Conservation (phyloP, 192 early-diverging fungal species). For the Paraglomus occultum region DNA sequence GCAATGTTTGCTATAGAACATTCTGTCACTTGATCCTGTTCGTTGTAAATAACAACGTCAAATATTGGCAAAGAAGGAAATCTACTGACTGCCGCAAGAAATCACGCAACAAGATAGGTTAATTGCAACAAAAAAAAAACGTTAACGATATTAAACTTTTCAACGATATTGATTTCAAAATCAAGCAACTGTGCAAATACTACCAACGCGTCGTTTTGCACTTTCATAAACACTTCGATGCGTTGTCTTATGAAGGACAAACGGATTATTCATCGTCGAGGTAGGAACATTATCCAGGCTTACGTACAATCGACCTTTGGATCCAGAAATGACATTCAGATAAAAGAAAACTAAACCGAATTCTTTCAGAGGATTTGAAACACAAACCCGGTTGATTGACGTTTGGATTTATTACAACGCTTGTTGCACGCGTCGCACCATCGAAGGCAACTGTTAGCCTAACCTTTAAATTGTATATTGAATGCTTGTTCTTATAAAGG, state of each 20-base stretch:
- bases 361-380: background rate
- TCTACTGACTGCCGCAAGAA: slow-evolving; percentile 6
- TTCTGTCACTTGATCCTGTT: slow-evolving; percentile 50
- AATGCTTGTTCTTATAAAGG: background rate
- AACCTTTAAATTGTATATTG: background rate
- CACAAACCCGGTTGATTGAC: background rate
- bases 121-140: slow-evolving; percentile 11
- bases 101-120: slow-evolving; percentile 23
- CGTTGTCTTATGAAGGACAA: slow-evolving; percentile 56
- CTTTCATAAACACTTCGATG: slow-evolving; percentile 45
- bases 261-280: slow-evolving; percentile 35
- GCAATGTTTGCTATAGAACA: slow-evolving; percentile 58
- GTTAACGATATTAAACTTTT: background rate
- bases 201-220: slow-evolving; percentile 41
- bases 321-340: background rate
- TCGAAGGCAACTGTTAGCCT: slow-evolving; percentile 4
- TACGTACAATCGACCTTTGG: slow-evolving; percentile 19
- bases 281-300: slow-evolving; percentile 41
- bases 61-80: slow-evolving; percentile 27
- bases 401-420: background rate
- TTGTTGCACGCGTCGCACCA: background rate
- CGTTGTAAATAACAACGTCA: slow-evolving; percentile 55
- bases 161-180: background rate
- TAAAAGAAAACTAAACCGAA: background rate
- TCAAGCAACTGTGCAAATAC: background rate